phyloP scores from a whole-genome alignment of 2,329 filamentous ascomycete species.

The Aspergillus quadricinctus region DNA sequence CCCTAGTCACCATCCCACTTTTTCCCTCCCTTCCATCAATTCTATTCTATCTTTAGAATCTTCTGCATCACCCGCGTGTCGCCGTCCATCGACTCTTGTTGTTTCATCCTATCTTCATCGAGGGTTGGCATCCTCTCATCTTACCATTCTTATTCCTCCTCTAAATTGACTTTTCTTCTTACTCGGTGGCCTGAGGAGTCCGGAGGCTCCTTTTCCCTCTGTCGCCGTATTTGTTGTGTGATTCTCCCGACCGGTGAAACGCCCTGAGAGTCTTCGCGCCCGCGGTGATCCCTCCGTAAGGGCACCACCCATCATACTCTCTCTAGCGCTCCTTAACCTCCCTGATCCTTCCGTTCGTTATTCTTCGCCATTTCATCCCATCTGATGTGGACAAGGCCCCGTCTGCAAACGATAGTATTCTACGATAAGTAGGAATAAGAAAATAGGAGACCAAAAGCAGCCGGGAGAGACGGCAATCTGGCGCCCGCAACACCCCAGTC shows the following conservation, averaged over 20 bases:
- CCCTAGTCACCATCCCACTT: neutral
- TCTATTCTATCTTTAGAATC: slow-evolving; percentile 31
- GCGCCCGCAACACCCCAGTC: slow-evolving; percentile 3
- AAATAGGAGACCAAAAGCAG: neutral
- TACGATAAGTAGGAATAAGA: neutral
- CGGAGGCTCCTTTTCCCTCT: neutral
- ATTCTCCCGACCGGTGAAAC: neutral
- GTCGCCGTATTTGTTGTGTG: neutral
- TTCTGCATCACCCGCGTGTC: slow-evolving; percentile 26
- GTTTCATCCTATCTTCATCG: slow-evolving; percentile 14
- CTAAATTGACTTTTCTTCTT: neutral
- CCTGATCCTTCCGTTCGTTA: neutral
- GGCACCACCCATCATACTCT: neutral
- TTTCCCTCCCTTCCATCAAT: neutral
- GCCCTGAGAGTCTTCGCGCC: neutral
- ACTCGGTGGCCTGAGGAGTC: neutral
- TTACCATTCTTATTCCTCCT: slow-evolving; percentile 4
- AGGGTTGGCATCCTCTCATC: slow-evolving; percentile 6
- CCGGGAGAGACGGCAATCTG: neutral
- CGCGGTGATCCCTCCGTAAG: neutral
- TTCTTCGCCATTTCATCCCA: neutral
- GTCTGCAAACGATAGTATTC: neutral
- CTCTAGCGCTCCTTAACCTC: neutral
- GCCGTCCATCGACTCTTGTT: slow-evolving; percentile 16
- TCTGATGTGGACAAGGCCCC: neutral